phyloP scores from a whole-genome alignment of 2,329 filamentous ascomycete species.

The Domatiomyces globalis region DNA sequence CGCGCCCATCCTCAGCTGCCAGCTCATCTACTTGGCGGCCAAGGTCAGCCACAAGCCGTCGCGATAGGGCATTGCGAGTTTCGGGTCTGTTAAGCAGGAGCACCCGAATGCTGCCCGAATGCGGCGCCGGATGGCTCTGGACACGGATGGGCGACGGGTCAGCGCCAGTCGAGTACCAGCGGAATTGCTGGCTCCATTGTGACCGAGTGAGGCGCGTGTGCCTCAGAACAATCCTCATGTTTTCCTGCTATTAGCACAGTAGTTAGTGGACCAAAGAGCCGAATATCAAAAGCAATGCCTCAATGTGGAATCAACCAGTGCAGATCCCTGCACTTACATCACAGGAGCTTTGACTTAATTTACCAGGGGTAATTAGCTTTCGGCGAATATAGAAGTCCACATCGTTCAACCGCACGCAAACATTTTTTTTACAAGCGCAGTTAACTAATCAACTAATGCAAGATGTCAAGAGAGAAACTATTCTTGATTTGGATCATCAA shows the following conservation, averaged over 20 bases:
- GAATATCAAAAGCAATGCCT: background rate
- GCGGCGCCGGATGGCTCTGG: conserved; percentile 60
- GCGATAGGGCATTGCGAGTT: conserved; percentile 83
- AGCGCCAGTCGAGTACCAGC: conserved; percentile 5
- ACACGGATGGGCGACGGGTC: conserved; percentile 42
- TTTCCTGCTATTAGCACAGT: background rate
- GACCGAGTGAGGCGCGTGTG: background rate
- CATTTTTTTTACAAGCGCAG: too few relatives aligned
- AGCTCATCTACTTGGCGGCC: conserved; percentile 59
- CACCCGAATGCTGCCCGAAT: conserved; percentile 71
- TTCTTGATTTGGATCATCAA: conserved; percentile 15
- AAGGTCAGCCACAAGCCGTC: conserved; percentile 57
- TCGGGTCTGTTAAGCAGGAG: conserved; percentile 73
- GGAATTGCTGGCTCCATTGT: background rate
- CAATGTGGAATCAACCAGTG: background rate
- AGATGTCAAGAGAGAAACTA: conserved; percentile 4
- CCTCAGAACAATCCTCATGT: background rate
- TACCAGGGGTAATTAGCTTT: too few relatives aligned
- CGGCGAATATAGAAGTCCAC: too few relatives aligned
- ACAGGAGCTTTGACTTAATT: too few relatives aligned
- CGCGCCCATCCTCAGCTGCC: conserved; percentile 42
- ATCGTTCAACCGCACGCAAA: too few relatives aligned
- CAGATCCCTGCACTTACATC: too few relatives aligned
- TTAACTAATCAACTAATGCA: too few relatives aligned
- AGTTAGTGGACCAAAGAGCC: background rate